Base-by-base conservation (phyloP, 768 basidiomycete species). In the Coprinellus micaceus region DNA sequence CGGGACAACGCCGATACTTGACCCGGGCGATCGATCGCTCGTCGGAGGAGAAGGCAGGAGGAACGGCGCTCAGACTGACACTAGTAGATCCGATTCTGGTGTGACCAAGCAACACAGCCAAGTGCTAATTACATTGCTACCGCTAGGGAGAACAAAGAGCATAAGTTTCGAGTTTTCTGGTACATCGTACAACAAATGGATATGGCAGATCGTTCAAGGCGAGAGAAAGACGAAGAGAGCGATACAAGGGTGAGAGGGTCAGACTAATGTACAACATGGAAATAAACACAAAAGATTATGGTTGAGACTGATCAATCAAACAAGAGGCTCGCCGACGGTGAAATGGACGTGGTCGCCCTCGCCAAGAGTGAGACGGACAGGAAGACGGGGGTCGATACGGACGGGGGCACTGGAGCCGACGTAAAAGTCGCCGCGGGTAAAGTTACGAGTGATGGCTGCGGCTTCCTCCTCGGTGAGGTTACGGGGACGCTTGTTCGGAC, bases 311-410 rank as follows among this genome's bases (percentile, higher is more conserved):
- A n/a, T n/a, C n/a, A n/a, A n/a, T n/a, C n/a, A n/a, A n/a, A n/a
- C n/a, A n/a, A 80, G 62, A 29, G 75, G 61, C 62, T 79, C 77
- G 28, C 79, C 79, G 44, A 80, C 72, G 9, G 76, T 78, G 61
- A 80, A 80, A 60, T 91, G 89, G 26, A 91, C 89, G 62, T 88
- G 85, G 66, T 91, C 89, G 29, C 88, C 88, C 63, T 91, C 89
- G 25, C 88, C 88, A 40, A 91, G 77, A 21, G 88, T 89, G 29
- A 91, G 82, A 58, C 87, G 77, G 58, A 91, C 89, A 13, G 89
- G 88, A 41, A 91, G 71, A 52, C 89, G 82, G 21, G 89, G 88
- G 66, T 91, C 89, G 70, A 91, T 91, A 62, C 88, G 83, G 44
- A 91, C 87, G 9, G 89, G 89, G 1, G 88, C 89, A 61, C 86